Evolutionary conservation across 2,329 filamentous ascomycete species (phyloP).

Genomic region (Talaromyces sp.): DNA sequence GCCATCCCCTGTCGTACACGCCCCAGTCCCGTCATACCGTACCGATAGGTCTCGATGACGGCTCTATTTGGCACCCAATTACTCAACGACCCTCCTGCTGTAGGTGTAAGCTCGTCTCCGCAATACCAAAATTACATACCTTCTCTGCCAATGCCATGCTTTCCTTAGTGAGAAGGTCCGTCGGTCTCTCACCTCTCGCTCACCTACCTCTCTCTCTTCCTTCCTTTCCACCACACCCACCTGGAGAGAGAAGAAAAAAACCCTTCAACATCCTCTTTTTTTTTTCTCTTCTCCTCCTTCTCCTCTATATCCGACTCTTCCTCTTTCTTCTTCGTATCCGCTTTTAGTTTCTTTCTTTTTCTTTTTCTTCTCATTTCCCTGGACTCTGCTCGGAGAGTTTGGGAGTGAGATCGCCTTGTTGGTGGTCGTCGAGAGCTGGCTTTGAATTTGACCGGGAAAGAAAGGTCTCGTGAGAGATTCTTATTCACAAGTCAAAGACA

Average conservation of each 20-base stretch:
- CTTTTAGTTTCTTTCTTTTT: conserved; percentile 23
- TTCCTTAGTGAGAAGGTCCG: neutral
- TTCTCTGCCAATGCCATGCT: neutral
- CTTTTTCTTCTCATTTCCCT: conserved; percentile 22
- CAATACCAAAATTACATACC: conserved; percentile 18
- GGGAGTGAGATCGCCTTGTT: conserved; percentile 37
- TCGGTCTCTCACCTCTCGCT: conserved; percentile 25
- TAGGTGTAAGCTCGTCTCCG: neutral
- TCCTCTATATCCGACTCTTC: conserved; percentile 34
- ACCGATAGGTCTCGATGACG: conserved; percentile 2
- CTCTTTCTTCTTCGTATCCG: conserved; percentile 28
- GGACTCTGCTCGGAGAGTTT: conserved; percentile 41
- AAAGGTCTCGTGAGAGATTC: conserved; percentile 7
- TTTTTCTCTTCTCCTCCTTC: conserved; percentile 33
- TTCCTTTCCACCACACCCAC: conserved; percentile 42
- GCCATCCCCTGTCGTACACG: conserved; percentile 17
- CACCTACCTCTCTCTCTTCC: conserved; percentile 27
- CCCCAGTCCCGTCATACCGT: conserved; percentile 11
- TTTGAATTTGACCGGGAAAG: conserved; percentile 15
- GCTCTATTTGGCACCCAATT: neutral
- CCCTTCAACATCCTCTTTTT: conserved; percentile 37
- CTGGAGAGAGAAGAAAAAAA: conserved; percentile 41
- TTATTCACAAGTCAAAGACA: neutral
- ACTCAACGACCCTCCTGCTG: conserved; percentile 3
- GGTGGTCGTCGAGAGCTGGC: conserved; percentile 22